These are phyloP conservation scores for Shiraia sp. DNA, from an alignment of 2,329 filamentous ascomycete species.

Conservation along the genomic window DNA sequence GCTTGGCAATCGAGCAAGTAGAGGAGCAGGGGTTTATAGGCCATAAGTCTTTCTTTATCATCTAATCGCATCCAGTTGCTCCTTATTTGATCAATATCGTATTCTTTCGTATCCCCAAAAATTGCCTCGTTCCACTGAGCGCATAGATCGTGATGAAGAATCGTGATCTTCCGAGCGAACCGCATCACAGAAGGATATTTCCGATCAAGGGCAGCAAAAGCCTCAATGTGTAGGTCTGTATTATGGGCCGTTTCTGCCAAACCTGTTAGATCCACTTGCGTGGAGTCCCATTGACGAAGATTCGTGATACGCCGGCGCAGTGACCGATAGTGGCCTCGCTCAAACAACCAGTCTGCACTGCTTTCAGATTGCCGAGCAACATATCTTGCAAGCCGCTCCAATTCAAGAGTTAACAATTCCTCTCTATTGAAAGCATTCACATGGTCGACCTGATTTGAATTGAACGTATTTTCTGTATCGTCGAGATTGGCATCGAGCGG, in stretches of 20 bases:
- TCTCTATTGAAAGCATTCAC: no score
- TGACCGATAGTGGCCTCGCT: conserved; percentile 34
- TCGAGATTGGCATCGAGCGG: no score
- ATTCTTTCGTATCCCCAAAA: conserved; percentile 9
- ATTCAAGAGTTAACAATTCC: conserved; percentile 2
- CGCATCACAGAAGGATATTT: conserved; percentile 20
- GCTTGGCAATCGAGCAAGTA: conserved; percentile 35
- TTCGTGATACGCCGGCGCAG: conserved; percentile 30
- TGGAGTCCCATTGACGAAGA: conserved; percentile 14
- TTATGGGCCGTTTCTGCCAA: neutral
- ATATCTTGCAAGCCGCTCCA: conserved; percentile 10
- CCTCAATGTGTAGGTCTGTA: neutral
- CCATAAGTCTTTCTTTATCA: conserved; percentile 9
- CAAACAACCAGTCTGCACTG: neutral
- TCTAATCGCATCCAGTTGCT: conserved; percentile 26
- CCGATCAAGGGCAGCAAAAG: conserved; percentile 34
- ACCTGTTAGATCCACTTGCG: conserved; percentile 10
- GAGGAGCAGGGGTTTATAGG: conserved; percentile 28
- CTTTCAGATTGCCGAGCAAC: conserved; percentile 6
- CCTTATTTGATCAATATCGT: conserved; percentile 14
- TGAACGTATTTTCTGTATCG: no score
- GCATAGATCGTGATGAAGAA: conserved; percentile 26
- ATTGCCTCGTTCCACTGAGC: conserved; percentile 11
- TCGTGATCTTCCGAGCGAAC: conserved; percentile 16
- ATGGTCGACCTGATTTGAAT: no score